Percentiles rank a stretch among this genome's conserved stretches.
Evolutionary conservation across 2,329 filamentous ascomycete genomes (phyloP).

Genomic region (Pseudogymnoascus destructans): DNA sequence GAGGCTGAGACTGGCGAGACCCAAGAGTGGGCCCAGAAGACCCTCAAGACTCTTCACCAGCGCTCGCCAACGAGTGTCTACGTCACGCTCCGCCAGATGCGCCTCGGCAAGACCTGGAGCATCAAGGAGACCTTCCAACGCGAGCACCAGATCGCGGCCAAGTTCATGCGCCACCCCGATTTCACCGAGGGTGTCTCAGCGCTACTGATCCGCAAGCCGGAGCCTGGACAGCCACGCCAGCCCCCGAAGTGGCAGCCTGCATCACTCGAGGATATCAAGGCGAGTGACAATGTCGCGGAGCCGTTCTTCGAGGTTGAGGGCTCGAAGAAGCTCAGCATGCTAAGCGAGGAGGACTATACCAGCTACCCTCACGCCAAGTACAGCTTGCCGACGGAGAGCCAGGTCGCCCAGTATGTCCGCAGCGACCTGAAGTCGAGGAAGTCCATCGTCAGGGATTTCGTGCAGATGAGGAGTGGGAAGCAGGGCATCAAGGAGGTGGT

Average conservation of each 20-base stretch:
- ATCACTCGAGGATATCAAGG: constrained; percentile 52
- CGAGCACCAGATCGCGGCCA: constrained; percentile 70
- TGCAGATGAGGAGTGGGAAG: constrained; percentile 46
- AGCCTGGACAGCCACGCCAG: constrained; percentile 30
- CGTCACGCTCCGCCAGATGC: constrained; percentile 75
- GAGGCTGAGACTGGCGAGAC: constrained; percentile 31
- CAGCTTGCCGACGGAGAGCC: constrained; percentile 54
- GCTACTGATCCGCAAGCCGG: constrained; percentile 58
- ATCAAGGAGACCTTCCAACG: constrained; percentile 75
- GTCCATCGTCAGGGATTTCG: constrained; percentile 50
- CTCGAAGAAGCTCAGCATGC: constrained; percentile 40
- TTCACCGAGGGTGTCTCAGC: constrained; percentile 87
- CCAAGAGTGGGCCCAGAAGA: constrained; percentile 65
- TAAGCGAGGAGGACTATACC: constrained; percentile 49
- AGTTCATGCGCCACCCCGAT: constrained; percentile 85
- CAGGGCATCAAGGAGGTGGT: constrained; percentile 59
- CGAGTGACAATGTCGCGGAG: constrained; percentile 40
- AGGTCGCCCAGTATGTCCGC: constrained; percentile 37
- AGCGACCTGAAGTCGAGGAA: constrained; percentile 32
- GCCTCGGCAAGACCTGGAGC: constrained; percentile 58
- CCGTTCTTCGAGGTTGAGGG: constrained; percentile 53
- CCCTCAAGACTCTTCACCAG: constrained; percentile 57
- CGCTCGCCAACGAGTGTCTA: constrained; percentile 79
- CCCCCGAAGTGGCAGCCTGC: constrained; percentile 65
- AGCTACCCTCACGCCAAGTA: constrained; percentile 62